Base-by-base conservation (phyloP, 306 rosid genomes). In the Astragalus glycyphyllos region DNA sequence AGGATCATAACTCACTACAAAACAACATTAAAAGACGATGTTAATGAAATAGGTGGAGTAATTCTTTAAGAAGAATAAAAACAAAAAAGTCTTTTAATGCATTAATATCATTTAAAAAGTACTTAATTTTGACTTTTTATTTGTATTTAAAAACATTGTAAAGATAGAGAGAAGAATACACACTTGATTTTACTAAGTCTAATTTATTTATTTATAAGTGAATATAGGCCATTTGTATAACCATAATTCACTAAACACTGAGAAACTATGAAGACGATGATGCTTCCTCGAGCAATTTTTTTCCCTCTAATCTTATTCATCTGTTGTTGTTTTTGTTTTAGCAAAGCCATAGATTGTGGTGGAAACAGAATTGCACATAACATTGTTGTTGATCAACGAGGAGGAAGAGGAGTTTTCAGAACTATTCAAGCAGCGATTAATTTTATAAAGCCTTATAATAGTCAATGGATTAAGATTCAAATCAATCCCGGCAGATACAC, bases 381-480 rank as follows among this genome's bases (percentile, higher is more conserved):
- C 53, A 12, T 68, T 3, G 5, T 5, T 9, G 61, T 69, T 69
- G 54, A 69, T n/a, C 29, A 54, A 23, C n/a, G 8, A 2, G 64
- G n/a, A n/a, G n/a, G 29, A 20, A 69, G 9, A 69, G 42, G 54
- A 69, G 14, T 11, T 7, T 35, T 48, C 32, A 32, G 0, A 37
- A 48, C 45, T 0, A 16, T 59, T 46, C 59, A 46, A 46, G 6
- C 51, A 1, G 74, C 62, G 0, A 6, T 69, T n/a, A 44, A 69
- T 41, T 69, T 63, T 4, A n/a, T 69, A 23, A n/a, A 38, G 54
- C 4, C 3, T 0, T 1, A 40, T n/a, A 69, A 69, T 8, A 2
- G 13, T 13, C 38, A 3, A 9, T 69, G 74, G 65, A 16, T 69
- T 15, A 69, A 38, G 32, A 8, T 69, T 40, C 63, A 23, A 8